Evolutionary conservation across 345 rosid genomes (phyloP).

Genomic region (Salix caprea): DNA sequence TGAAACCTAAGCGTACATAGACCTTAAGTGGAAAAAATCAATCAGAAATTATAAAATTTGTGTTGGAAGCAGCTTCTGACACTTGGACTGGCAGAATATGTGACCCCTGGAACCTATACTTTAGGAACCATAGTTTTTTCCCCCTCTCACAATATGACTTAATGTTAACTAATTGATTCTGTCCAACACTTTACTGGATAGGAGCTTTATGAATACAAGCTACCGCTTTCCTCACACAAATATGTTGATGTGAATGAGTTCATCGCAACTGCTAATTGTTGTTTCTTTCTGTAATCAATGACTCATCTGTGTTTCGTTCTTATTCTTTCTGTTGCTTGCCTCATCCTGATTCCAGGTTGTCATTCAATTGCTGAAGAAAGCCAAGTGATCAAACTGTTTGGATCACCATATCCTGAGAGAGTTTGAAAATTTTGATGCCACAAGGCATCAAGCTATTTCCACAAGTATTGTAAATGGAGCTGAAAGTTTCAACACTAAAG

Average conservation of each 20-base stretch:
- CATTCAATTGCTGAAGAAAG: conserved; percentile 6
- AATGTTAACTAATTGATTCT: background rate
- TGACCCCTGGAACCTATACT: background rate
- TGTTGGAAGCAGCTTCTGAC: background rate
- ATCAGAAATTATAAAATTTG: background rate
- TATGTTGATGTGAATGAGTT: background rate
- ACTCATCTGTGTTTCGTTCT: background rate
- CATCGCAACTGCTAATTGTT: background rate
- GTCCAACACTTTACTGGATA: background rate
- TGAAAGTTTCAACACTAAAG: conserved; percentile 67
- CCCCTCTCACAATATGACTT: background rate
- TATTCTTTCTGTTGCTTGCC: background rate
- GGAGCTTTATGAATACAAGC: background rate
- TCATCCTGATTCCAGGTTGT: conserved; percentile 20
- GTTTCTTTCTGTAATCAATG: background rate
- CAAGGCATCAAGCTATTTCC: background rate
- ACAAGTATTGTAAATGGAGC: conserved; percentile 14
- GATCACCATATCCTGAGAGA: conserved; percentile 12
- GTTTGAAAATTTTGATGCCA: conserved; percentile 18
- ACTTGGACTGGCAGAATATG: background rate
- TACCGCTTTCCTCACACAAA: background rate
- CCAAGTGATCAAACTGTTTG: conserved; percentile 5
- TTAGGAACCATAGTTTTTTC: background rate
- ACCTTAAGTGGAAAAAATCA: background rate
- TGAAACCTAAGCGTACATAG: background rate